Evolutionary conservation across 345 rosid species (phyloP).

Genomic region (Bruguiera parviflora): DNA sequence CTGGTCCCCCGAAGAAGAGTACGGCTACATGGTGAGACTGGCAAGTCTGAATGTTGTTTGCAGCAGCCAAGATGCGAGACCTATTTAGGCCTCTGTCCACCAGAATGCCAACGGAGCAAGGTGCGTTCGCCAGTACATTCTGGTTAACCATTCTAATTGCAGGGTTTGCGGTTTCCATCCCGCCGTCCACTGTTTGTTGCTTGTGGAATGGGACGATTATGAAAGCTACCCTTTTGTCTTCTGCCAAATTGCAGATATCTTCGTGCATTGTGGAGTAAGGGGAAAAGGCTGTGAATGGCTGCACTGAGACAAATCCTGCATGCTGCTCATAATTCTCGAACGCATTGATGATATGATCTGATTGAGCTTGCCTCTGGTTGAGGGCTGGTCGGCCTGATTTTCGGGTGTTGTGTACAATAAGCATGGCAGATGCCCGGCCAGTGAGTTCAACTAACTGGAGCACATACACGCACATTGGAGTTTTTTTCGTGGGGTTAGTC

Average conservation of each 20-base stretch:
- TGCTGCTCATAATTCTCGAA: constrained; percentile 83
- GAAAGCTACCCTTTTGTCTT: constrained; percentile 74
- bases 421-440: constrained; percentile 1
- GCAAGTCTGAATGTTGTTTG: constrained; percentile 22
- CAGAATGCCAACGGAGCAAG: constrained; percentile 86
- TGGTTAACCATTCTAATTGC: constrained; percentile 75
- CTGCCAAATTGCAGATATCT: constrained; percentile 82
- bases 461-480: not conserved
- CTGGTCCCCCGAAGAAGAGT: constrained; percentile 83
- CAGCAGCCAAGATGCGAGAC: constrained; percentile 37
- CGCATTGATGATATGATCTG: constrained; percentile 84
- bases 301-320: constrained; percentile 49
- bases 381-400: constrained; percentile 68
- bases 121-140: constrained; percentile 63
- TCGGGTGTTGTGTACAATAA: constrained; percentile 37
- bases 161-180: constrained; percentile 92
- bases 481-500: not conserved
- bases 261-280: constrained; percentile 96
- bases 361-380: constrained; percentile 86
- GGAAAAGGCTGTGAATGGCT: constrained; percentile 85
- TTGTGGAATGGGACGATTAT: constrained; percentile 88
- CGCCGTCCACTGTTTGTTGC: constrained; percentile 90
- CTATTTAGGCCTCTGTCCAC: constrained; percentile 81
- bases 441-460: constrained; percentile 6
- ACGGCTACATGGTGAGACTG: constrained; percentile 60